These are phyloP conservation scores for Arctostaphylos glauca DNA, from an alignment of 148 eudicot genomes.

Conservation along the genomic window DNA sequence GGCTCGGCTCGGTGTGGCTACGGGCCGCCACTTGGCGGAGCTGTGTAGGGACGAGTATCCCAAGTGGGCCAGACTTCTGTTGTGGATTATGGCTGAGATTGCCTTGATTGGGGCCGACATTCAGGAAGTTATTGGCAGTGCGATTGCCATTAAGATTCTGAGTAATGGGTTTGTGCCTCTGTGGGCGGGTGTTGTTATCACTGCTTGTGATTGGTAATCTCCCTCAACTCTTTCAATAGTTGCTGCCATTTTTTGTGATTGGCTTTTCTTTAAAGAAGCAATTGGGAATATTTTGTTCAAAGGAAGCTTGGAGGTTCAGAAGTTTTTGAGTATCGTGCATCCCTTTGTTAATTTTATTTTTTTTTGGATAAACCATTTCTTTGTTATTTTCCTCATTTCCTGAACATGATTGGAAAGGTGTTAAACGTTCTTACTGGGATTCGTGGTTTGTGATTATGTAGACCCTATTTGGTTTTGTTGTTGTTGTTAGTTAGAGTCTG, in stretches of 20 bases:
- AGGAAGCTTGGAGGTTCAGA: neutral
- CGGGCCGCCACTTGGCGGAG: conserved; percentile 94
- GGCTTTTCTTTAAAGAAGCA: neutral
- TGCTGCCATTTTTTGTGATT: neutral
- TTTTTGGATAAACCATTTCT: neutral
- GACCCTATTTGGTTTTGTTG: neutral
- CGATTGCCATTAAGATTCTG: conserved; percentile 87
- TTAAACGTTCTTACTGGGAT: neutral
- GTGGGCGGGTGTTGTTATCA: conserved; percentile 93
- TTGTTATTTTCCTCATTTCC: neutral
- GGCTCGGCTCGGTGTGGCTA: conserved; percentile 90
- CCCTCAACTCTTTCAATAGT: neutral
- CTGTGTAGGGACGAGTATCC: conserved; percentile 90
- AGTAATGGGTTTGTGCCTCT: conserved; percentile 79
- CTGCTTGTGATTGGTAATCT: conserved; percentile 86
- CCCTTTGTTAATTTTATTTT: neutral
- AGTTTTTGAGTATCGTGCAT: neutral
- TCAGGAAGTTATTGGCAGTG: conserved; percentile 98
- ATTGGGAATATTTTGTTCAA: neutral
- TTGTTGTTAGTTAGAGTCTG: neutral
- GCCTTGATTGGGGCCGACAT: conserved; percentile 92
- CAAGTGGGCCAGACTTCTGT: conserved; percentile 65
- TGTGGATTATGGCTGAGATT: conserved; percentile 92
- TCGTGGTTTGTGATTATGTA: neutral
- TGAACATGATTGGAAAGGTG: neutral